These are phyloP conservation scores for Dittrichia graveolens DNA, from an alignment of 129 eudicot genomes.

Conservation along the genomic window DNA sequence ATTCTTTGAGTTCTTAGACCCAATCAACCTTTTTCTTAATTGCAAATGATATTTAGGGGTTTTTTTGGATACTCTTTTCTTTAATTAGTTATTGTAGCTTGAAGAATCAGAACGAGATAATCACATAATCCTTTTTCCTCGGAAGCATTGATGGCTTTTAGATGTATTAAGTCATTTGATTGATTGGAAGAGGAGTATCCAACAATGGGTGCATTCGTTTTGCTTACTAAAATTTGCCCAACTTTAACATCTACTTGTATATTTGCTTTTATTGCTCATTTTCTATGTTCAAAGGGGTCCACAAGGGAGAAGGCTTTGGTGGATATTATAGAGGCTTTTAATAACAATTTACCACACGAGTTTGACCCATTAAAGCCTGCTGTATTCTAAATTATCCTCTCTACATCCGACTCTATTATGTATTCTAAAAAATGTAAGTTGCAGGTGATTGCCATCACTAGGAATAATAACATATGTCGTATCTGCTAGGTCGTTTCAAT, in stretches of 20 bases:
- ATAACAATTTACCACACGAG: slow-evolving; percentile 63
- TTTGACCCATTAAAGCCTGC: not conserved
- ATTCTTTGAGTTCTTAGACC: too few species aligned
- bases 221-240: not conserved
- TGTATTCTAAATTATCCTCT: not conserved
- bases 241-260: not conserved
- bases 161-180: not conserved
- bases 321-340: slow-evolving; percentile 64
- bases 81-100: not conserved
- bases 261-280: slow-evolving; percentile 1
- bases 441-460: slow-evolving; percentile 81
- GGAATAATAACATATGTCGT: slow-evolving; percentile 63
- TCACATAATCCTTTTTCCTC: too few species aligned
- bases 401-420: not conserved
- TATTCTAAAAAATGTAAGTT: not conserved
- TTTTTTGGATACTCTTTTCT: too few species aligned
- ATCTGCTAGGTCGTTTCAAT: slow-evolving; percentile 85
- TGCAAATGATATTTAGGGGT: too few species aligned
- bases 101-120: not conserved
- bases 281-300: slow-evolving; percentile 58
- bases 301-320: slow-evolving; percentile 87
- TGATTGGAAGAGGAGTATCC: not conserved
- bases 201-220: not conserved
- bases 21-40: too few species aligned
- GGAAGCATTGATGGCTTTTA: not conserved